Evolutionary conservation across 495 filamentous ascomycete genomes (phyloP), one percentile per base, ranked within the genome.

Genomic region (Hapsidospora chrysogenum): DNA sequence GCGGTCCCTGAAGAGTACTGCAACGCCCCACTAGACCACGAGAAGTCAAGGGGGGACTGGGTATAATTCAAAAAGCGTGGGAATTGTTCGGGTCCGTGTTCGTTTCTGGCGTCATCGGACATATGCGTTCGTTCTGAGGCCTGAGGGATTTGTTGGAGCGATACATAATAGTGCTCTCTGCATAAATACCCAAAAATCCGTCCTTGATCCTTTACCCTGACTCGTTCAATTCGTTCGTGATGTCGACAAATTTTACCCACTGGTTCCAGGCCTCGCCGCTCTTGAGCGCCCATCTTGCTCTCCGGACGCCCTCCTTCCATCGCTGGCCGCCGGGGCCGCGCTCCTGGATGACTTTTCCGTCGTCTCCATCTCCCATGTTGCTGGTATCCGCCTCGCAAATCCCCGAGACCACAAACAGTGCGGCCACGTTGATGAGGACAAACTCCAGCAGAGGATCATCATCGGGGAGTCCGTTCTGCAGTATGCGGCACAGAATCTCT

Each of bases 401-500:
- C 0, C 92, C 92, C 1, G 80, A 64, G 5, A 77, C 70, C 1
- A 86, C 85, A 16, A 96, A 66, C 32, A 96, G 57, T 9, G 84
- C 84, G 2, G 89, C 89, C 0, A 86, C 78, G 48, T 99, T 99
- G 51, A 94, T 76, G 27, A 95, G 59, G 29, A 99, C 87, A 46
- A 96, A 96, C 47, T 89, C 76, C 52, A 92, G 51, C 43, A 99
- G 84, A 2, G 92, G 82, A 50, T 92, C 74, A 41, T 82, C 77
- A 8, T 63, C 60, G 1, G 68, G 60, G 36, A 92, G 48, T 52
- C 84, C 68, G 31, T 80, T 79, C 14, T 69, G 65, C 35, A 99
- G 51, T 9, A 99, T 72, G 37, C 64, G 63, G 53, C 74, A 74
- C 28, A 99, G 59, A 35, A 94, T 94, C 21, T 56, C 68, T 2